A percentile compares a stretch with the other conserved stretches of the same genome.
phyloP scores from a whole-genome alignment of 192 early-diverging fungal genomes.

The Umbelopsis vinacea region DNA sequence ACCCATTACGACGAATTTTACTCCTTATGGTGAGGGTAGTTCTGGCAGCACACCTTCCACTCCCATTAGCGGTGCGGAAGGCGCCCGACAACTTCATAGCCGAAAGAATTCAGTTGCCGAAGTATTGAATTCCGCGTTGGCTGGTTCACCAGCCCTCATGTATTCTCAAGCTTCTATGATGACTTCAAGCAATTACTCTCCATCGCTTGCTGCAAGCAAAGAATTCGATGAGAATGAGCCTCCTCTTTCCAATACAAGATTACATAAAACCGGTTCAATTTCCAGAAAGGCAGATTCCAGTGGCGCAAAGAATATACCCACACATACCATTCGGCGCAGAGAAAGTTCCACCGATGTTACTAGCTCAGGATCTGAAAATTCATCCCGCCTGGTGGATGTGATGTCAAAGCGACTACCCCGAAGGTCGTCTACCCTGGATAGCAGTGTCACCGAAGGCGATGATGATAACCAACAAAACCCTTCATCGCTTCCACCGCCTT shows the following conservation, averaged over 20 bases:
- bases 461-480: background rate
- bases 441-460: background rate
- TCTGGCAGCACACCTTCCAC: conserved; percentile 23
- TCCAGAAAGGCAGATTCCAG: conserved; percentile 1
- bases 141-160: background rate
- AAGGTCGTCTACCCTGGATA: conserved; percentile 9
- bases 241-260: background rate
- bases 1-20: background rate
- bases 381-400: background rate
- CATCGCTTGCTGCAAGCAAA: background rate
- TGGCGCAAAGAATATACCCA: conserved; percentile 7
- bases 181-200: background rate
- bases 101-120: conserved; percentile 24
- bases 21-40: background rate
- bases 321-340: conserved; percentile 3
- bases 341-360: conserved; percentile 1
- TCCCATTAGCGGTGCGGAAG: conserved; percentile 25
- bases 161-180: background rate
- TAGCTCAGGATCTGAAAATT: conserved; percentile 2
- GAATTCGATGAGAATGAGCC: conserved; percentile 4
- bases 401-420: conserved; percentile 9
- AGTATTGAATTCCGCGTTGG: background rate
- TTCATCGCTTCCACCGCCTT: conserved; percentile 16
- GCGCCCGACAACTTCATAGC: conserved; percentile 4
- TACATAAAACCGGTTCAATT: conserved; percentile 17